Evolutionary conservation across 768 basidiomycete genomes (phyloP).

Genomic region (Boletus reticuloceps): DNA sequence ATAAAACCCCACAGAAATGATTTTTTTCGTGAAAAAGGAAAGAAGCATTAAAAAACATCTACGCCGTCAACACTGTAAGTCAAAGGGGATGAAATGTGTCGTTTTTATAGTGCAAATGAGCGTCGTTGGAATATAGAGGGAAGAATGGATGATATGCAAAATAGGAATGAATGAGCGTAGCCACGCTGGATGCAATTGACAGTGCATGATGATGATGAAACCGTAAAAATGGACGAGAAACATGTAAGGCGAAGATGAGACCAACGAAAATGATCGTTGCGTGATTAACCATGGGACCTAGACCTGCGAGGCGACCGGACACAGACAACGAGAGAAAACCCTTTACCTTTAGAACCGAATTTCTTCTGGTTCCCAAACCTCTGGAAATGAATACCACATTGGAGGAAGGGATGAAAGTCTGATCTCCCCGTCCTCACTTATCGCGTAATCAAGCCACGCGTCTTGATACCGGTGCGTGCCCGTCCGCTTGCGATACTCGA

Average conservation of each 20-base stretch:
- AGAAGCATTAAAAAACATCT: conserved; percentile 7
- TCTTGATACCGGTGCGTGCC: conserved; percentile 36
- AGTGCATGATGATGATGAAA: conserved; percentile 16
- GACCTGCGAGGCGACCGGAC: conserved; percentile 15
- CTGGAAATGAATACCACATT: conserved; percentile 34
- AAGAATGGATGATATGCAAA: conserved; percentile 8
- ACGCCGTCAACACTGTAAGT: conserved; percentile 9
- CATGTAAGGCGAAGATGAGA: conserved; percentile 6
- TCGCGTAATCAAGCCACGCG: conserved; percentile 35
- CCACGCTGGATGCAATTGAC: conserved; percentile 9
- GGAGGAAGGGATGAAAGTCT: conserved; percentile 24
- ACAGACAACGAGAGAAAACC: not conserved
- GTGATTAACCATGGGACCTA: conserved; percentile 16
- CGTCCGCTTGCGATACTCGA: conserved; percentile 36
- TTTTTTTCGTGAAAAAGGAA: no score
- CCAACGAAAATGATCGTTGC: conserved; percentile 8
- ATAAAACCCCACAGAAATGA: conserved; percentile 11
- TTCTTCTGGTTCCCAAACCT: conserved; percentile 32
- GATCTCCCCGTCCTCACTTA: conserved; percentile 20
- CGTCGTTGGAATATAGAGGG: not conserved
- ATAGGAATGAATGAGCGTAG: conserved; percentile 14
- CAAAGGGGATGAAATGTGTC: not conserved
- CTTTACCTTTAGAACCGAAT: conserved; percentile 19
- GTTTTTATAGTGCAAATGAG: conserved; percentile 8
- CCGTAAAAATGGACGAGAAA: not conserved